These are phyloP conservation scores for Cryphonectria parasitica DNA, from an alignment of 2,329 filamentous ascomycete species.

Conservation along the genomic window DNA sequence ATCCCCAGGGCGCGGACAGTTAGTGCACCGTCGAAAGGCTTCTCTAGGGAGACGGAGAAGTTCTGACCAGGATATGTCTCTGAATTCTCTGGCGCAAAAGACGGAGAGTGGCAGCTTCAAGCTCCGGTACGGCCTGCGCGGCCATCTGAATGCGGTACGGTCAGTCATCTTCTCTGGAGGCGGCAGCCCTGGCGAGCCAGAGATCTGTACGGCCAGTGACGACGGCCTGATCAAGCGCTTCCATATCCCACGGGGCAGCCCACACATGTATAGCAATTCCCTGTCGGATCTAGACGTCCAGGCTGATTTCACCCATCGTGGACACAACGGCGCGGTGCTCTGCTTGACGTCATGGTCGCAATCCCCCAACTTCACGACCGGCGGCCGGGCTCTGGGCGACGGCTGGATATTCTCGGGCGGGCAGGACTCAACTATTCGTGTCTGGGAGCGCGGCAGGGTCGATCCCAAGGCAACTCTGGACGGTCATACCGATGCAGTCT, in stretches of 20 bases:
- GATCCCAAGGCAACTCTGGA: slow-evolving; percentile 95
- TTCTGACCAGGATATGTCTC: slow-evolving; percentile 65
- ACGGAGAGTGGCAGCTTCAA: slow-evolving; percentile 85
- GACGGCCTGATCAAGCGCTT: slow-evolving; percentile 96
- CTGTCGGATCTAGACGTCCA: slow-evolving; percentile 85
- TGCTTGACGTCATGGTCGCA: slow-evolving; percentile 86
- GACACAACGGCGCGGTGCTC: slow-evolving; percentile 88
- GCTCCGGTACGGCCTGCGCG: slow-evolving; percentile 86
- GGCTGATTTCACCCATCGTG: slow-evolving; percentile 93
- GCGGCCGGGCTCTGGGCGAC: slow-evolving; percentile 84
- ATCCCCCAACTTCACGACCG: slow-evolving; percentile 85
- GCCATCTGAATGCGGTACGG: slow-evolving; percentile 91
- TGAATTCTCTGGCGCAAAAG: slow-evolving; percentile 54
- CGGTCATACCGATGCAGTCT: slow-evolving; percentile 93
- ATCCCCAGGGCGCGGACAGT: slow-evolving; percentile 72
- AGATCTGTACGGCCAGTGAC: slow-evolving; percentile 94
- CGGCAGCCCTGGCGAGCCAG: slow-evolving; percentile 91
- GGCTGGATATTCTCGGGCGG: slow-evolving; percentile 99
- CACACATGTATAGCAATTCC: slow-evolving; percentile 46
- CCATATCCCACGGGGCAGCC: slow-evolving; percentile 85
- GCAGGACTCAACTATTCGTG: slow-evolving; percentile 87
- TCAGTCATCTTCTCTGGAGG: slow-evolving; percentile 97
- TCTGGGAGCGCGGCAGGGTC: slow-evolving; percentile 93
- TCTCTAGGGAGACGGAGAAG: slow-evolving; percentile 75
- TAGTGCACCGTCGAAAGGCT: slow-evolving; percentile 77